Conservation (phyloP, 805 yeast species). For the Lipomyces lipofer region DNA sequence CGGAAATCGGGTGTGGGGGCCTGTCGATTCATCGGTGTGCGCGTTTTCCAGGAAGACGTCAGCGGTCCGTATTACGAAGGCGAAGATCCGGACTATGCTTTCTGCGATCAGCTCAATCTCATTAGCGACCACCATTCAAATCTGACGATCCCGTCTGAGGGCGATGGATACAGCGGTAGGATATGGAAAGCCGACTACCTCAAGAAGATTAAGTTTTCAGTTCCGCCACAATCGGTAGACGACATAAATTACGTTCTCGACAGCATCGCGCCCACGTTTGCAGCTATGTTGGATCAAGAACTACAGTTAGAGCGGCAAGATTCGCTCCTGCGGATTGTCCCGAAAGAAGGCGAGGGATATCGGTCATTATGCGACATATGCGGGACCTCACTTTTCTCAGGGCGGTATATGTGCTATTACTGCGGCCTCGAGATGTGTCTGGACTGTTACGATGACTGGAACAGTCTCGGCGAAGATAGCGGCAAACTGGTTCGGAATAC, state of each 20-base stretch:
- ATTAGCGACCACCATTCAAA: background rate
- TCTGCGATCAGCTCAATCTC: constrained; percentile 7
- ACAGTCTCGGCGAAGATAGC: constrained; percentile 13
- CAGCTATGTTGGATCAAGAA: constrained; percentile 12
- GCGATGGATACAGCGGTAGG: background rate
- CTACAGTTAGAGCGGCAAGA: constrained; percentile 11
- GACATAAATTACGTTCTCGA: constrained; percentile 21
- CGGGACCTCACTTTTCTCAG: constrained; percentile 25
- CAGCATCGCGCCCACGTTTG: constrained; percentile 8
- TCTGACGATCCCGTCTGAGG: background rate
- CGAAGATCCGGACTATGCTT: constrained; percentile 25
- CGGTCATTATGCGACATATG: constrained; percentile 30
- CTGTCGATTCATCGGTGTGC: constrained; percentile 28
- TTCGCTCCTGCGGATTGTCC: constrained; percentile 18
- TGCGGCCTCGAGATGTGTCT: constrained; percentile 31
- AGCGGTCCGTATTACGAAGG: constrained; percentile 12
- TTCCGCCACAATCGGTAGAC: constrained; percentile 2
- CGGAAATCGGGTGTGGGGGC: constrained; percentile 31
- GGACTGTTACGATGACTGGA: constrained; percentile 26
- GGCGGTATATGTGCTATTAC: constrained; percentile 26
- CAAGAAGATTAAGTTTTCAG: constrained; percentile 6
- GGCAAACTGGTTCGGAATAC: constrained; percentile 22
- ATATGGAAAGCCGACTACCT: constrained; percentile 3
- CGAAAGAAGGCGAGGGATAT: constrained; percentile 22
- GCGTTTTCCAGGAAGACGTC: constrained; percentile 25